phyloP scores from a whole-genome alignment of 2,329 filamentous ascomycete genomes.

The Alternaria alternata region DNA sequence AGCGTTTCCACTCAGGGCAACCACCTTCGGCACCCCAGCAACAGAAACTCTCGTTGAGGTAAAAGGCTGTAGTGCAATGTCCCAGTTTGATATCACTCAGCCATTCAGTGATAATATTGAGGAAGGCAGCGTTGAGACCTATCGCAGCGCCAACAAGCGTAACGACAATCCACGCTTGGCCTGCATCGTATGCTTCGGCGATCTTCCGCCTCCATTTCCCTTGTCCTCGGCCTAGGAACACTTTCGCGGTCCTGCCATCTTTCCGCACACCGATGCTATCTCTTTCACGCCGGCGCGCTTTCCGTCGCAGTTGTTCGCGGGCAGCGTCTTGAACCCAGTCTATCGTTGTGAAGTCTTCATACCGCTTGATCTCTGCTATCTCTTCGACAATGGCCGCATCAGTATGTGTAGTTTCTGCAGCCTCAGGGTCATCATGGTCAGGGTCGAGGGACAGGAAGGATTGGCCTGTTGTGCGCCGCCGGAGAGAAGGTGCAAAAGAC shows the following conservation, averaged over 20 bases:
- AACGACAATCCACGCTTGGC: constrained; percentile 97
- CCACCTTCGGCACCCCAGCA: constrained; percentile 95
- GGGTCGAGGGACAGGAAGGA: constrained; percentile 68
- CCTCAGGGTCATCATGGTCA: constrained; percentile 67
- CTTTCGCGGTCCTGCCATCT: constrained; percentile 49
- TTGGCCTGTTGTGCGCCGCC: constrained; percentile 71
- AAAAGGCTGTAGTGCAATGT: constrained; percentile 95
- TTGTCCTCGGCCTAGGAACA: constrained; percentile 70
- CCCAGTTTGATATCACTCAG: constrained; percentile 93
- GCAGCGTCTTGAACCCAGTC: constrained; percentile 99
- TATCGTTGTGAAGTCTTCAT: constrained; percentile 98
- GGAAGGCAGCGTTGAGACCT: constrained; percentile 87
- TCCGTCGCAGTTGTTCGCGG: constrained; percentile 84
- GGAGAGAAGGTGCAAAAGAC: constrained; percentile 63
- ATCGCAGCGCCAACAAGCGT: constrained; percentile 93
- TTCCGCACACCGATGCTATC: constrained; percentile 56
- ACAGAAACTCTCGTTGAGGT: constrained; percentile 96
- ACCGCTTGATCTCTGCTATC: constrained; percentile 96
- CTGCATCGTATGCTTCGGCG: constrained; percentile 90
- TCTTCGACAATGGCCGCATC: constrained; percentile 86
- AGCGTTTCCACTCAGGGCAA: constrained; percentile 87
- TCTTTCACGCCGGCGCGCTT: constrained; percentile 72
- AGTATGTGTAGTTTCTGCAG: constrained; percentile 59
- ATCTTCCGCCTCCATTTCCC: constrained; percentile 76
- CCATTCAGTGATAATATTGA: constrained; percentile 98